Percentiles rank a stretch among this genome's conserved stretches.
Conservation (phyloP, 768 basidiomycete genomes). For the Melanogaster broomeanus region DNA sequence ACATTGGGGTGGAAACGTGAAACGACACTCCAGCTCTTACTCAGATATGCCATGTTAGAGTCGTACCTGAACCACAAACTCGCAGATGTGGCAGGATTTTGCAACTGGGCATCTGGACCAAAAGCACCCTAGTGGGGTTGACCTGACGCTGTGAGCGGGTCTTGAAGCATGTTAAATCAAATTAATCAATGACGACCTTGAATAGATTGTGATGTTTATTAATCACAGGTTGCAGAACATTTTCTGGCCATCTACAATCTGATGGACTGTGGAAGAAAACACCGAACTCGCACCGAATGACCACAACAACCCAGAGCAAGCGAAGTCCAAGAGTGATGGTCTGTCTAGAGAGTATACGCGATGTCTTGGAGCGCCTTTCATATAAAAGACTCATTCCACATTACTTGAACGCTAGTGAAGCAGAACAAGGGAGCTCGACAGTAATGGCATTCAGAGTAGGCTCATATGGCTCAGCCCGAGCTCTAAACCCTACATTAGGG, state of each 20-base stretch:
- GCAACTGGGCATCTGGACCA: constrained; percentile 72
- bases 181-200: constrained; percentile 8
- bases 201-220: not conserved
- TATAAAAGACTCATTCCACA: constrained; percentile 30
- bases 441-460: no score
- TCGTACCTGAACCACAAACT: constrained; percentile 44
- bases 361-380: constrained; percentile 27
- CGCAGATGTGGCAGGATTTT: constrained; percentile 35
- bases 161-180: no score
- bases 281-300: constrained; percentile 69
- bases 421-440: no score
- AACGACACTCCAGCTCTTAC: constrained; percentile 69
- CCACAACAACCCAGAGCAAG: constrained; percentile 51
- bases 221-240: constrained; percentile 30
- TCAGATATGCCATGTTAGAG: constrained; percentile 58
- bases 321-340: constrained; percentile 45
- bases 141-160: constrained; percentile 6
- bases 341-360: constrained; percentile 28
- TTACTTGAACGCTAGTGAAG: constrained; percentile 18
- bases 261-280: constrained; percentile 57
- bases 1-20: constrained; percentile 57
- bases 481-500: no score
- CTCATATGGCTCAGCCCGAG: no score
- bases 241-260: constrained; percentile 62
- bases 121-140: constrained; percentile 55